Evolutionary conservation across 2,329 filamentous ascomycete species (phyloP).

Genomic region (Monilinia laxa): DNA sequence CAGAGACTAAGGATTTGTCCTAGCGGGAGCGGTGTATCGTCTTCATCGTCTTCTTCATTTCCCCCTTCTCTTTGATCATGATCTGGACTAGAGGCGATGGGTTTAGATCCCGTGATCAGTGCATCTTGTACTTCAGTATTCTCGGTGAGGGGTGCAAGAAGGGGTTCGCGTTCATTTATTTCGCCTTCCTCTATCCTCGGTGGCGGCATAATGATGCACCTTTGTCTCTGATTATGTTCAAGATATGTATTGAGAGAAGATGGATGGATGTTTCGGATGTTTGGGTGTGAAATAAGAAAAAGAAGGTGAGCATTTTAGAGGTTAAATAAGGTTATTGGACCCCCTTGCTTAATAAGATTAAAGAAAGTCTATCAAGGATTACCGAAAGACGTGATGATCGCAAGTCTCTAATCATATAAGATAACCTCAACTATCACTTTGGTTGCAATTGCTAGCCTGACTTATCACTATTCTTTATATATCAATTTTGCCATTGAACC

Average conservation of each 20-base stretch:
- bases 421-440: no score
- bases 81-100: neutral
- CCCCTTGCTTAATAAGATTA: no score
- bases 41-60: constrained; percentile 15
- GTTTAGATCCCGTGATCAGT: constrained; percentile 16
- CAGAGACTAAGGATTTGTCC: constrained; percentile 72
- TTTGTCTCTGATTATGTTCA: neutral
- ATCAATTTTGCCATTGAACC: no score
- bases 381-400: no score
- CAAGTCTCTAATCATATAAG: no score
- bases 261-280: no score
- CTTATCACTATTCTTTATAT: no score
- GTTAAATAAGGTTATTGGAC: neutral
- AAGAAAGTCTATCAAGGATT: no score
- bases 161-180: constrained; percentile 7
- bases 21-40: constrained; percentile 54
- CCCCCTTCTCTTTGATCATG: neutral
- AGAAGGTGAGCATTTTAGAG: neutral
- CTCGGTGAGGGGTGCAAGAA: constrained; percentile 11
- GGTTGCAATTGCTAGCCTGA: no score
- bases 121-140: neutral
- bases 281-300: neutral
- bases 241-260: no score
- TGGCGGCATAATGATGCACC: neutral
- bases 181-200: neutral